Base-by-base conservation (phyloP, 352 stramenopile genomes). In the Thraustochytrium sp. region DNA sequence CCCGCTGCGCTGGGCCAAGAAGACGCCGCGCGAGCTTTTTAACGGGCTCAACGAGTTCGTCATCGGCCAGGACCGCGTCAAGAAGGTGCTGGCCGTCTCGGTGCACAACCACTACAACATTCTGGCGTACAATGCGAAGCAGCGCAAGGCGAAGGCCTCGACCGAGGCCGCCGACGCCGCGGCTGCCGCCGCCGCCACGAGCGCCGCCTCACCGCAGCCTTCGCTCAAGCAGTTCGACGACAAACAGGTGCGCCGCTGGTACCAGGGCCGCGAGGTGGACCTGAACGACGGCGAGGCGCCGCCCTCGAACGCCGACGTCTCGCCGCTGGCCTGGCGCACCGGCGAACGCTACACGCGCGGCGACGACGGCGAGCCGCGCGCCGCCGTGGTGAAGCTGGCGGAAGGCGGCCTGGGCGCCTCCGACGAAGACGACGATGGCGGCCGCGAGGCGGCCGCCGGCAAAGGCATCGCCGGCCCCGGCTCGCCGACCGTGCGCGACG, bases 51-150 rank as follows among this genome's bases (percentile, higher is more conserved):
- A 98, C 86, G 92, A 98, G 88, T 98, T 98, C 85, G 95, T 99
- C 0, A 98, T 98, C 86, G 95, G 96, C 21, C 96, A 99, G 89
- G 90, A 95, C 21, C 93, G 96, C 76, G 96, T 98, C 40, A 99
- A 99, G 89, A 94, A 97, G 82, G 96, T 94, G 38, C 87, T 99
- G 13, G 93, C 90, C 13, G 96, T 98, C 36, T 95, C 94, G 59
- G 94, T 99, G 49, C 93, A 98, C 89, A 98, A 98, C 89, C 96
- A 99, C 90, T 99, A 98, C 93, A 98, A 98, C 87, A 90, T 95
- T 0, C 90, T 98, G 18, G 89, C 73, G 42, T 87, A 92, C 3
- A 53, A 85, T 16, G 86, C 91, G 64, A 86, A 86, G 61, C 87
- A 82, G 29, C 38, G 82, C 40, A 64, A 85, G 65, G 23, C 26